Evolutionary conservation across 148 eudicot species (phyloP).

Genomic region (Vaccinium darrowii): DNA sequence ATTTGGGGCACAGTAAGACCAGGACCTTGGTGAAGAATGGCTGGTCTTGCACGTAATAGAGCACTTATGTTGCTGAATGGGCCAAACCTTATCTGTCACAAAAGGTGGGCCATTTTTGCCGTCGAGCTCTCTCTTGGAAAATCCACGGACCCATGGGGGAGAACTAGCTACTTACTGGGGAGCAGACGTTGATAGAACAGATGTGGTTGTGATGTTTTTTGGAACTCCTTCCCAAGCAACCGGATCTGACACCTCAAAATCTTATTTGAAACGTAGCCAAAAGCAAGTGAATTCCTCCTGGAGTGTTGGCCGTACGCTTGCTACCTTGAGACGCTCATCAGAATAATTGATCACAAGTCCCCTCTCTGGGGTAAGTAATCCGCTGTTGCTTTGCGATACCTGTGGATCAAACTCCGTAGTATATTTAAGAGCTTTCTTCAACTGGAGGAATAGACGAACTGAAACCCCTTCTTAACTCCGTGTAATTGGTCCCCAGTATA

Average conservation of each 20-base stretch:
- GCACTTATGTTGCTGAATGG: neutral
- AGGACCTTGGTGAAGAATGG: neutral
- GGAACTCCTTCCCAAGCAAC: neutral
- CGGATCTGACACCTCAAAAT: neutral
- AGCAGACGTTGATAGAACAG: neutral
- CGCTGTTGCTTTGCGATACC: neutral
- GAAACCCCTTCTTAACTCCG: neutral
- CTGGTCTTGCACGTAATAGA: neutral
- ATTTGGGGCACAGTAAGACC: neutral
- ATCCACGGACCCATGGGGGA: neutral
- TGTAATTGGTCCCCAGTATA: neutral
- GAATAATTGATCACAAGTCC: neutral
- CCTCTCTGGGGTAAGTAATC: neutral
- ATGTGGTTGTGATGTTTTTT: neutral
- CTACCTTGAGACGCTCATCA: neutral
- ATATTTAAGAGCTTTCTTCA: neutral
- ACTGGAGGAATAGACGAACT: neutral
- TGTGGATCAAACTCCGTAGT: neutral
- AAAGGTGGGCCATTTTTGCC: neutral
- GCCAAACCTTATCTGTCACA: neutral
- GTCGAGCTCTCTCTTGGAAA: neutral
- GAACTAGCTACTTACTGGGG: neutral
- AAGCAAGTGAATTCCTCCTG: neutral
- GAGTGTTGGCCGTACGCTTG: neutral
- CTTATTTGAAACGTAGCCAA: neutral